A percentile compares a stretch with the other conserved stretches of the same genome.
Evolutionary conservation across 2,329 filamentous ascomycete genomes (phyloP).

Genomic region (Zelopaecilomyces penicillatus): DNA sequence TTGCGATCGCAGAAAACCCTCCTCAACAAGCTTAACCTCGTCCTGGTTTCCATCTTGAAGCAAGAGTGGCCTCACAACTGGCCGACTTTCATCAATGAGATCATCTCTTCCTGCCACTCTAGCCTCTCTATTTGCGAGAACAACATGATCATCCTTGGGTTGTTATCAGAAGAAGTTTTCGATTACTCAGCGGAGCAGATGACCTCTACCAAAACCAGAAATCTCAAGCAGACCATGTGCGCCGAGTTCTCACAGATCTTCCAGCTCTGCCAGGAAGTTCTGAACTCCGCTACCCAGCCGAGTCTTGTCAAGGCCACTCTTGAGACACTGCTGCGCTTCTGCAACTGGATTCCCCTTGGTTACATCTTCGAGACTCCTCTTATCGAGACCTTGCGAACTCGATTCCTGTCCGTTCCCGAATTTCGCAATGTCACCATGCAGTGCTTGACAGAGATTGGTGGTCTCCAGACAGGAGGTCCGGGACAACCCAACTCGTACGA

Average conservation of each 20-base stretch:
- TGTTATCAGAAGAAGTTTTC: constrained; percentile 96
- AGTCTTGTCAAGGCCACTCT: constrained; percentile 93
- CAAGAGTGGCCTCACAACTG: constrained; percentile 99
- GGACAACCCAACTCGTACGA: constrained; percentile 69
- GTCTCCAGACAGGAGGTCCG: constrained; percentile 71
- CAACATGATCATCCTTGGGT: constrained; percentile 95
- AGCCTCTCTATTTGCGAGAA: constrained; percentile 98
- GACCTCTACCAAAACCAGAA: constrained; percentile 96
- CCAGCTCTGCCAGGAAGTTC: constrained; percentile 90
- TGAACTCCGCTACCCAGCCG: constrained; percentile 79
- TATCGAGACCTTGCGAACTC: constrained; percentile 85
- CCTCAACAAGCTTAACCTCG: constrained; percentile 95
- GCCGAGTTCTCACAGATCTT: constrained; percentile 98
- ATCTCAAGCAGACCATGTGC: constrained; percentile 97
- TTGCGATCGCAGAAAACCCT: constrained; percentile 78
- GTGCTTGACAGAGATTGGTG: constrained; percentile 93
- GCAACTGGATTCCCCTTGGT: constrained; percentile 97
- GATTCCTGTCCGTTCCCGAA: constrained; percentile 87
- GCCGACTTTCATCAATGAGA: constrained; percentile 99
- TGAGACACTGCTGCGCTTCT: constrained; percentile 88
- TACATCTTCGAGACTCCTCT: constrained; percentile 98
- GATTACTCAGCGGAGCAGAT: constrained; percentile 98
- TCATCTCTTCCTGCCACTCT: constrained; percentile 90
- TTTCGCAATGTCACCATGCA: constrained; percentile 97
- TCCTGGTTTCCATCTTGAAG: constrained; percentile 94